Base-by-base conservation (phyloP, 1,284 basidiomycete genomes). In the Naganishia sp. region DNA sequence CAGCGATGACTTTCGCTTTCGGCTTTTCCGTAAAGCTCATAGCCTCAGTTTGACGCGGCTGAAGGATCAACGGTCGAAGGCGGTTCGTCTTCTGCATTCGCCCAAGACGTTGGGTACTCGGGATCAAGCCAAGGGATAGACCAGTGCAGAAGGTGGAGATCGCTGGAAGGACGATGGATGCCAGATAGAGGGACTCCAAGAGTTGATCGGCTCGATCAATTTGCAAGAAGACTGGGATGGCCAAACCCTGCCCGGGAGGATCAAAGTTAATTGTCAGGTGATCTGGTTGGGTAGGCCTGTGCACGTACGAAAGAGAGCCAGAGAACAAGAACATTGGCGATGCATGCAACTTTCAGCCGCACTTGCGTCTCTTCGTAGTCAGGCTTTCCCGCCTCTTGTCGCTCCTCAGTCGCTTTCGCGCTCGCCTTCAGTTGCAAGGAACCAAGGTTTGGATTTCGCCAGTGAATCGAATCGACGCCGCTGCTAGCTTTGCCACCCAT, bases 221-320 rank as follows among this genome's bases (percentile, higher is more conserved):
- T 11, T 23, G 28, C 15, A 57, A 13, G 11, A 65, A 47, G 18
- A 65, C 21, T 52, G 65, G 65, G 28, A 62, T 6, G 17, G 57
- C 43, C 2, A 66, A 45, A 6, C 23, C 65, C 65, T 66, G 25
- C 2, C n/a, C 25, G 25, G 13, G 18, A 52, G 25, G 21, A 31
- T 10, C 31, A 43, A 18, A 21, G 17, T 39, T 23, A 15, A 31
- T 6, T 9, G 10, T 7, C n/a, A 18, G 21, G 31, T 9, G 1
- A 28, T 17, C 9, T n/a, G 18, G 3, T 23, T 21, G 3, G n/a
- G 10, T 6, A 21, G 3, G 13, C 32, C 4, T 43, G 4, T 21
- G 18, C 5, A 66, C 57, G 28, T 54, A 61, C 65, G 18, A 35
- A 62, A 10, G 57, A 28, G 3, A 46, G 21, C 58, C 65, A 66